Evolutionary conservation across 2,329 filamentous ascomycete genomes (phyloP).

Genomic region (Calonectria hongkongensis): DNA sequence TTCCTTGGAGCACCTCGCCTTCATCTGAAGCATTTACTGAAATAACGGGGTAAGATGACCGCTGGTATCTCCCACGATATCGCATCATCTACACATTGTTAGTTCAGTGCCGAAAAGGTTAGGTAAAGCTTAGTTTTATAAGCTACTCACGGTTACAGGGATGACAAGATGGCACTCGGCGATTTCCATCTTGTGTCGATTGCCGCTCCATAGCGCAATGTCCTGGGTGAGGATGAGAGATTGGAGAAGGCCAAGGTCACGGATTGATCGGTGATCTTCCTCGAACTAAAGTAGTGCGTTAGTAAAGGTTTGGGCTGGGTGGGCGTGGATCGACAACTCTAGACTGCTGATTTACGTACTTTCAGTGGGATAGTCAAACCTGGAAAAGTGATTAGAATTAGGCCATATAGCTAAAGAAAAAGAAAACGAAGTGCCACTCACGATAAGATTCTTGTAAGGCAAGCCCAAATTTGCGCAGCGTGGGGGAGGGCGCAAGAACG

Average conservation of each 20-base stretch:
- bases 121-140: not conserved
- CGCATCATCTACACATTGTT: constrained; percentile 68
- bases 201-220: constrained; percentile 73
- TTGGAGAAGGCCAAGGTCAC: constrained; percentile 70
- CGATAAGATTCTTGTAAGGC: constrained; percentile 72
- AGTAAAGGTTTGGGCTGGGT: not conserved
- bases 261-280: constrained; percentile 67
- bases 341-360: constrained; percentile 47
- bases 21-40: constrained; percentile 72
- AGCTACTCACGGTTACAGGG: constrained; percentile 64
- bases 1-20: constrained; percentile 74
- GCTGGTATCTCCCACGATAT: constrained; percentile 75
- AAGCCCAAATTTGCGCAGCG: constrained; percentile 77
- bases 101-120: constrained; percentile 29
- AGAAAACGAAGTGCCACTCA: constrained; percentile 46
- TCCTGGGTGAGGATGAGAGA: constrained; percentile 69
- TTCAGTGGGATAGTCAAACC: constrained; percentile 57
- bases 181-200: constrained; percentile 74
- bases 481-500: constrained; percentile 72
- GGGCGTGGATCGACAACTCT: not conserved
- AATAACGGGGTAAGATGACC: constrained; percentile 71
- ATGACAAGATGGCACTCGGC: constrained; percentile 70
- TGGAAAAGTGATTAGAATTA: constrained; percentile 37
- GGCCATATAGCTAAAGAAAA: not conserved
- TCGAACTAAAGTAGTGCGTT: constrained; percentile 64